Base-by-base conservation (phyloP, 345 rosid genomes). In the Syzygium jambos region DNA sequence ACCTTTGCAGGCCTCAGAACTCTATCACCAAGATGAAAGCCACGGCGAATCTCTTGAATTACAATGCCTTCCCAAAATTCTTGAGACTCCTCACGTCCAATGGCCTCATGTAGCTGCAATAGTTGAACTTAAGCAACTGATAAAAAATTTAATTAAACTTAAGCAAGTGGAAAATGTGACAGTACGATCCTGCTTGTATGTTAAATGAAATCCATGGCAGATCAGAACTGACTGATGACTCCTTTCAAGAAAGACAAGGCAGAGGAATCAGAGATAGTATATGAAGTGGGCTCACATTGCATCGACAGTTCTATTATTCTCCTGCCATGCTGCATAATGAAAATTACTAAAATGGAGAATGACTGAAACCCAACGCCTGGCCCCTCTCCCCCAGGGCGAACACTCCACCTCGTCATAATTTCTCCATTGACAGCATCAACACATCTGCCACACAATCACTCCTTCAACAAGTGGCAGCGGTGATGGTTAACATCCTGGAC, bases 1-100 rank as follows among this genome's bases (percentile, higher is more conserved):
- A 97, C 98, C 92, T 89, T 93, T 11, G 99, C 96, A 25, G 95
- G 95, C 91, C 98, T 94, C 52, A 97, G 88, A 90, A 96, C 93
- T 65, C 92, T 94, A 68, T 91, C 95, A 52, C 95, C 95, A 46
- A 97, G 92, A 73, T 89, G 92, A 90, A 97, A 97, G 86, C 99
- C 98, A 25, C 95, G 94, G 41, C 90, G 88, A 49, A 94, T 89
- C 92, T 97, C 99, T 89, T 91, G 93, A 61, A 89, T 90, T 78
- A 97, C 89, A 86, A 93, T 91, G 87, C 98, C 99, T 89, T 92
- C 98, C 86, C 91, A 93, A 90, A 91, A 92, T 80, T 90, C 92
- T 86, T 88, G 90, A 84, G 97, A 96, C 78, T 91, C 94, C 92
- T 95, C 98, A 2, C 98, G 92, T 9, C 92, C 95, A 52, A 95